Evolutionary conservation across 2,329 filamentous ascomycete species (phyloP).

Genomic region (Calonectria montana): DNA sequence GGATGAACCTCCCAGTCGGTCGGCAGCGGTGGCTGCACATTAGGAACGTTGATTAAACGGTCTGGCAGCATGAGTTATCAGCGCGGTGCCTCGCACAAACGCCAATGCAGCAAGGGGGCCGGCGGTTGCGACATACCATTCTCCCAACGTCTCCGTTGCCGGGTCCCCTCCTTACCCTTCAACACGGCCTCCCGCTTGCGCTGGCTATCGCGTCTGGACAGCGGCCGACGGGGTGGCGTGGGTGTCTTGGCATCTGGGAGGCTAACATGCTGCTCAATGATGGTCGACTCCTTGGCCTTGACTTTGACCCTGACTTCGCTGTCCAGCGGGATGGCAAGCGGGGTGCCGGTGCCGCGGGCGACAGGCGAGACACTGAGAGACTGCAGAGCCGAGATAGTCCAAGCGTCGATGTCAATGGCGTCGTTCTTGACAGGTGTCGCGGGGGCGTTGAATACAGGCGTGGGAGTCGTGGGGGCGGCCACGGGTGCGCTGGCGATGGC

Average conservation of each 20-base stretch:
- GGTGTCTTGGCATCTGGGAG: constrained; percentile 36
- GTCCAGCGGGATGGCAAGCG: constrained; percentile 82
- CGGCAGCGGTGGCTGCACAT: constrained; percentile 83
- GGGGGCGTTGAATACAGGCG: constrained; percentile 31
- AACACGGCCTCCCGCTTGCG: constrained; percentile 78
- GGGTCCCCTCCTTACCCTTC: constrained; percentile 91
- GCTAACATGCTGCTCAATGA: constrained; percentile 32
- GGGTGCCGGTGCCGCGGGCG: constrained; percentile 69
- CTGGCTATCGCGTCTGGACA: constrained; percentile 65
- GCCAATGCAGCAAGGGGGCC: neutral
- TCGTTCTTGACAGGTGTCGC: constrained; percentile 40
- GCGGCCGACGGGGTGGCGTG: constrained; percentile 56
- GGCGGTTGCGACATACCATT: constrained; percentile 72
- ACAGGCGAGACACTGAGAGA: constrained; percentile 66
- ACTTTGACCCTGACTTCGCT: constrained; percentile 48
- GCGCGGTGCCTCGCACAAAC: constrained; percentile 5
- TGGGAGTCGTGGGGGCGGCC: constrained; percentile 26
- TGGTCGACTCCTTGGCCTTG: constrained; percentile 25
- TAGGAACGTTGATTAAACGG: constrained; percentile 86
- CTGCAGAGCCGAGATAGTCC: constrained; percentile 70
- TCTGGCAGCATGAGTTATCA: constrained; percentile 63
- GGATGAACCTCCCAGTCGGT: constrained; percentile 86
- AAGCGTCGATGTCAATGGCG: constrained; percentile 72
- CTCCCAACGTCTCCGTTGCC: constrained; percentile 91
- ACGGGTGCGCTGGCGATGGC: neutral